Base-by-base conservation (phyloP, 352 stramenopile genomes). In the Phytopythium vexans region DNA sequence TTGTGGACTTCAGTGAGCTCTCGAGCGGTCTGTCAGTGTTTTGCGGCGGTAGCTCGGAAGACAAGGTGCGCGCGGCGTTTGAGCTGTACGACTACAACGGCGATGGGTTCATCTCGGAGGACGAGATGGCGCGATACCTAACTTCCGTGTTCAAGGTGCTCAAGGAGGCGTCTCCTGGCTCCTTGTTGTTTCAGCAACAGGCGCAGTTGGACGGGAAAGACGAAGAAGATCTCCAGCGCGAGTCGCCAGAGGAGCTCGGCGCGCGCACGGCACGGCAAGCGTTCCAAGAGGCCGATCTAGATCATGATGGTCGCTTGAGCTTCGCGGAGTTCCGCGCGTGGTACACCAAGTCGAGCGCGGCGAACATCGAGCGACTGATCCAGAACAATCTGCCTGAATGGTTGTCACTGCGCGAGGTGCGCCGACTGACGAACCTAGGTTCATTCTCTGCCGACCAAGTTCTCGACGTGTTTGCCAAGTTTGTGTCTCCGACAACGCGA, bases 1-100 rank as follows among this genome's bases (percentile, higher is more conserved):
- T 85, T 21, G 77, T 97, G 21, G 86, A 96, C 64, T 88, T 87
- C 42, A 90, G 80, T 41, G 88, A 97, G 62, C 90, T 96, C 11
- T 90, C 81, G 6, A 86, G 80, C 31, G 87, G 88, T 0, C 51
- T 97, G 14, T 93, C 82, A 8, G 74, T 97, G 7, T 85, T 96
- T 16, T 96, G 82, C 56, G 84, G 87, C 14, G 84, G 85, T 15
- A 77, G 70, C n/a, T 88, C 74, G 0, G 74, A 92, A 37, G 80
- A 94, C 40, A 88, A 88, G 38, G 76, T 91, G 16, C 68, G 74
- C 14, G 73, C 84, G 7, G 79, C 82, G 14, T 95, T 95, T 59
- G 66, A 76, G n/a, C 43, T 93, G 41, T 93, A 91, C 55, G 86
- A 95, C 53, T 89, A 86, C 61, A 92, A 95, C 50, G 82, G 77